These are phyloP conservation scores for Phytophthora fragariaefolia DNA, from an alignment of 352 stramenopile genomes.

Conservation along the genomic window DNA sequence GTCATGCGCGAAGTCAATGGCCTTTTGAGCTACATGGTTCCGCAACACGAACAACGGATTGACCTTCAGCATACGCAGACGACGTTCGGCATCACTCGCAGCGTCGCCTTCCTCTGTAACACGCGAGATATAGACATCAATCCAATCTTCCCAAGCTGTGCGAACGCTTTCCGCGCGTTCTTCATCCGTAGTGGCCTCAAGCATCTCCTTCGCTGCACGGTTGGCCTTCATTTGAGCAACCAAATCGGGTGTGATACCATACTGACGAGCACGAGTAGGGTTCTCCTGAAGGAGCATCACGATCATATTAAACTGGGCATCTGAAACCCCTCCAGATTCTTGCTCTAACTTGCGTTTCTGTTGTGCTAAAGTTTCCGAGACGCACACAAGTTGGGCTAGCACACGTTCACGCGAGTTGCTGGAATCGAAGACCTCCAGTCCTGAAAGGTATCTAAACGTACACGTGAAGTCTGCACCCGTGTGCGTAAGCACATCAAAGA, in stretches of 20 bases:
- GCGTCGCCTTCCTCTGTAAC: conserved; percentile 53
- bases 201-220: conserved; percentile 45
- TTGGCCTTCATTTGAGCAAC: conserved; percentile 63
- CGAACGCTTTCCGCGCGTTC: conserved; percentile 56
- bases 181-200: conserved; percentile 54
- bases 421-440: conserved; percentile 47
- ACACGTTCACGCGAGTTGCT: conserved; percentile 24
- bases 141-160: conserved; percentile 61
- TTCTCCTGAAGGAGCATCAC: conserved; percentile 64
- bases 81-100: conserved; percentile 41
- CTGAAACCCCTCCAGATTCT: conserved; percentile 56
- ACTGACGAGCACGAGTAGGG: conserved; percentile 66
- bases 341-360: conserved; percentile 57
- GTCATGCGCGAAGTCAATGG: conserved; percentile 80
- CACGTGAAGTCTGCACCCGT: conserved; percentile 84
- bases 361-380: conserved; percentile 79
- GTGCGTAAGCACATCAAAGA: conserved; percentile 63
- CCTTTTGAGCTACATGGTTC: conserved; percentile 90
- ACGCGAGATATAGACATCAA: conserved; percentile 58
- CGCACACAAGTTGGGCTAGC: conserved; percentile 54
- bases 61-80: conserved; percentile 55
- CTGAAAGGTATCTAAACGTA: conserved; percentile 67
- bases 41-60: conserved; percentile 90
- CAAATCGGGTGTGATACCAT: conserved; percentile 74
- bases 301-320: conserved; percentile 81